phyloP scores from a whole-genome alignment of 805 yeast genomes.

The Nakazawaea pomicola region DNA sequence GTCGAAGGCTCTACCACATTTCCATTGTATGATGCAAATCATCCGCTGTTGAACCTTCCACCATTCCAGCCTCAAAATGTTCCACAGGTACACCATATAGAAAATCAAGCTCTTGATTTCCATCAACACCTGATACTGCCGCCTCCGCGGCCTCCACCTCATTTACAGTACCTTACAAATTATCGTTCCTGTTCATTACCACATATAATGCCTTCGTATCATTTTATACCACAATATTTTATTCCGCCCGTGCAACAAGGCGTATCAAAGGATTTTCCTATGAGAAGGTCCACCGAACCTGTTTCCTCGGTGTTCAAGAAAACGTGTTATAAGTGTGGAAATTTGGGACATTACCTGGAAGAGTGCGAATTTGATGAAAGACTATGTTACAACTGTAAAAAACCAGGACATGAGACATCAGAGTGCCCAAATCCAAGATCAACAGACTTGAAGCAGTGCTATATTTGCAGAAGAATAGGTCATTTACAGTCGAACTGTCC shows the following conservation, averaged over 20 bases:
- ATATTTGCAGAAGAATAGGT: conserved; percentile 23
- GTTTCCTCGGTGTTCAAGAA: conserved; percentile 22
- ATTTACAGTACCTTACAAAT: neutral
- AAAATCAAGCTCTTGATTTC: too few species aligned
- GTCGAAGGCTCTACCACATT: too few species aligned
- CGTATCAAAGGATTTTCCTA: too few species aligned
- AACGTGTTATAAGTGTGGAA: conserved; percentile 26
- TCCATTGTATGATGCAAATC: conserved; percentile 3
- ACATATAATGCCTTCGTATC: conserved; percentile 11
- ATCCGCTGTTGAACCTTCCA: conserved; percentile 10
- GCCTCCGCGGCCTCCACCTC: too few species aligned
- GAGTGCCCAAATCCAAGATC: conserved; percentile 20
- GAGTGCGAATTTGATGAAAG: conserved; percentile 20
- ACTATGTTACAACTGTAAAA: conserved; percentile 27
- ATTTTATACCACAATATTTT: conserved; percentile 1
- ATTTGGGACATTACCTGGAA: conserved; percentile 26
- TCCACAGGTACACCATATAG: too few species aligned
- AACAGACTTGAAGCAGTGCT: conserved; percentile 23
- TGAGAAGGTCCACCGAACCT: too few species aligned
- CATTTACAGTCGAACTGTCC: conserved; percentile 27
- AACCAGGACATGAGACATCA: conserved; percentile 25
- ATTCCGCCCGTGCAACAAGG: neutral
- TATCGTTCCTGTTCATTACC: conserved; percentile 8
- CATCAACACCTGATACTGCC: too few species aligned
- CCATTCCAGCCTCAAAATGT: conserved; percentile 5